phyloP scores from a whole-genome alignment of 164 flowering plant species.

The Taxillus chinensis region DNA sequence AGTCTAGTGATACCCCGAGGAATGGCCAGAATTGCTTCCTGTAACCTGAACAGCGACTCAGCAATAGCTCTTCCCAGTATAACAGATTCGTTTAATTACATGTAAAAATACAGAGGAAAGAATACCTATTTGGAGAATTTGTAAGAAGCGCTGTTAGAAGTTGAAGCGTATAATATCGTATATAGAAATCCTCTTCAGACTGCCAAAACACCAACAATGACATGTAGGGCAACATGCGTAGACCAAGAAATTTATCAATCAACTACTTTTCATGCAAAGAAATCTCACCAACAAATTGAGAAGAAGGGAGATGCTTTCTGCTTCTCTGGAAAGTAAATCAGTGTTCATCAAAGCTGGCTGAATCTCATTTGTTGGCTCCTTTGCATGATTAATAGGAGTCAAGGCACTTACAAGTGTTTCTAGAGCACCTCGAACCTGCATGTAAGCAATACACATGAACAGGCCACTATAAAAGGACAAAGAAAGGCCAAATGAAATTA shows the following conservation, averaged over 20 bases:
- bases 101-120: constrained; percentile 1
- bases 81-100: neutral
- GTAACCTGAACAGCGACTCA: constrained; percentile 61
- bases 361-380: constrained; percentile 54
- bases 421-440: constrained; percentile 89
- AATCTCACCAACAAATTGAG: constrained; percentile 82
- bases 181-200: constrained; percentile 97
- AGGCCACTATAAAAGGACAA: neutral
- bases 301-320: constrained; percentile 83
- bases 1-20: constrained; percentile 96
- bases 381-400: constrained; percentile 61
- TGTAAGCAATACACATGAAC: constrained; percentile 3
- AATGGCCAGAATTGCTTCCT: constrained; percentile 84
- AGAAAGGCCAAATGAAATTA: neutral
- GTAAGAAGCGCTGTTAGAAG: constrained; percentile 84
- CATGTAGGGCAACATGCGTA: neutral
- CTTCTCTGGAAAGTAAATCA: constrained; percentile 89
- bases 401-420: constrained; percentile 89
- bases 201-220: constrained; percentile 18
- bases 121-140: constrained; percentile 74
- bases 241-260: neutral
- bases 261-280: neutral
- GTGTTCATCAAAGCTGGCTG: constrained; percentile 87
- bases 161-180: constrained; percentile 92
- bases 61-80: constrained; percentile 9